Base-by-base conservation (phyloP, 768 basidiomycete genomes). In the Trametes meyenii region DNA sequence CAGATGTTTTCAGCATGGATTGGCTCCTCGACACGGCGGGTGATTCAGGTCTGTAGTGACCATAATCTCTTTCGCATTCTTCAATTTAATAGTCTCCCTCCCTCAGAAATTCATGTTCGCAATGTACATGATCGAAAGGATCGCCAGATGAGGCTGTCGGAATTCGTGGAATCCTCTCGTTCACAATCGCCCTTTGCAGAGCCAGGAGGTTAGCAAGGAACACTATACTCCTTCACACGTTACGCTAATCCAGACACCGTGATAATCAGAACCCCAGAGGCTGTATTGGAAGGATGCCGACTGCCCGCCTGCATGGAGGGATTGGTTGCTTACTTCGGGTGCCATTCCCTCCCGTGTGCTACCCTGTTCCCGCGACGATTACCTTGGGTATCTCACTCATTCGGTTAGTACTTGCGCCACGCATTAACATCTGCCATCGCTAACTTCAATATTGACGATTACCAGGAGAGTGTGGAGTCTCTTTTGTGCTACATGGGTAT, bases 401-500 rank as follows among this genome's bases (percentile, higher is more conserved):
- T 63, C 76, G 64, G 89, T 89, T 65, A 38, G 83, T 72, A 3
- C 26, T 40, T 53, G 52, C 23, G 2, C 2, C 55, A 24, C 29
- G 35, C 50, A 40, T 17, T 21, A 2, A 10, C 51, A 2, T 48
- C 42, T 46, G 11, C 39, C 1, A 17, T 10, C 17, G 24, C 26
- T 16, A 5, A 24, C 2, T n/a, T 54, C 35, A 26, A 35, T 26
- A 29, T 16, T 61, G 12, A 46, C 42, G 46, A 19, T 39, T 45
- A 5, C 23, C 50, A 90, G 89, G 77, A 78, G 45, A 76, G 75
- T 26, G 84, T 91, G 2, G 87, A 93, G 67, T 92, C 90, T 0
- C 75, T 94, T 4, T 92, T 94, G 90, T 92, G 89, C 68, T 94
- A 94, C 67, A 73, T 92, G 6, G 92, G 92, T 7, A 78, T 88